phyloP scores from a whole-genome alignment of 2,329 filamentous ascomycete genomes.

The Fusarium pilosicola region DNA sequence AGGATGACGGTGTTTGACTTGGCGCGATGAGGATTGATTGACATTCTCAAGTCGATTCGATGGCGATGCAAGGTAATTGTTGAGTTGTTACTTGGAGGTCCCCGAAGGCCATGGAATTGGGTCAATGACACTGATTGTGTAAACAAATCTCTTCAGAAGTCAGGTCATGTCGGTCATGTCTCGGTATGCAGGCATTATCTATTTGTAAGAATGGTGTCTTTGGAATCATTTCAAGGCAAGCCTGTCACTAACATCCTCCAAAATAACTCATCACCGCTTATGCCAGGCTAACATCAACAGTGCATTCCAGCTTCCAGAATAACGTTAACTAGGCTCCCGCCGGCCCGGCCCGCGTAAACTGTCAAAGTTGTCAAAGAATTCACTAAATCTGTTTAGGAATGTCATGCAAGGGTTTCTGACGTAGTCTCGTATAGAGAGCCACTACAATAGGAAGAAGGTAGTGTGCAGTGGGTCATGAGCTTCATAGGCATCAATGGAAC shows the following conservation, averaged over 20 bases:
- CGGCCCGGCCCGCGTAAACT: background rate
- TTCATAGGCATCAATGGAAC: background rate
- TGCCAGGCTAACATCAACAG: background rate
- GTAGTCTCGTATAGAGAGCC: background rate
- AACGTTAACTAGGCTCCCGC: background rate
- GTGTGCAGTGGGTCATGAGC: background rate
- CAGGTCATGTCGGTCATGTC: background rate
- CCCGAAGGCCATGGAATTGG: rapidly evolving
- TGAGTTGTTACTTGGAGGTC: background rate
- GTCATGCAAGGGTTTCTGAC: background rate
- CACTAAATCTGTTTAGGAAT: background rate
- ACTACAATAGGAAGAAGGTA: background rate
- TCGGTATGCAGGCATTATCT: background rate
- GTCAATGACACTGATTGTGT: background rate
- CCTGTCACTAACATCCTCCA: background rate
- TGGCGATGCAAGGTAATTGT: background rate
- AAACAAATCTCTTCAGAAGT: background rate
- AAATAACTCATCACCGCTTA: background rate
- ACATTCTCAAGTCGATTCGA: background rate
- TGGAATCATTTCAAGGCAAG: background rate
- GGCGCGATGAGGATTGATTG: background rate
- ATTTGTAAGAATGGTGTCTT: background rate
- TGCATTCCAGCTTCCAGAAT: background rate
- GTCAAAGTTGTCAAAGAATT: background rate
- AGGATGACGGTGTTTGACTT: background rate